Percentiles rank a stretch among this genome's conserved stretches.
phyloP scores from a whole-genome alignment of 352 stramenopile species.

The Phytophthora kernoviae region DNA sequence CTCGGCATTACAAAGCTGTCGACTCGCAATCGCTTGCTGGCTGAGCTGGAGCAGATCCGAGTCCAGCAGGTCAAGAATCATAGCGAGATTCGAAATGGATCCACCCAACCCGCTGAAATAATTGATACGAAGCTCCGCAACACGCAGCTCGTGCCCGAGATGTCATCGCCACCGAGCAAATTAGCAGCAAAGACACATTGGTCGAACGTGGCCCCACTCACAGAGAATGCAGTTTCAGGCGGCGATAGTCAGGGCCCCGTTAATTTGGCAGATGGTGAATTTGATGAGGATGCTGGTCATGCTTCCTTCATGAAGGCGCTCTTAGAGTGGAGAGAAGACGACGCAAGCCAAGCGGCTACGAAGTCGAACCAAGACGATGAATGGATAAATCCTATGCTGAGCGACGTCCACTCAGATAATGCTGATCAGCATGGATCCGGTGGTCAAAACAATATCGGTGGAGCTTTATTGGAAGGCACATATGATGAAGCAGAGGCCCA shows the following conservation, averaged over 20 bases:
- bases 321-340: constrained; percentile 68
- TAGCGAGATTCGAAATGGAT: not conserved
- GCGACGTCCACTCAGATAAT: constrained; percentile 11
- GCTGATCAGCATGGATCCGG: too few relatives aligned
- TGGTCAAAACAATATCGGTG: constrained; percentile 22
- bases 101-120: constrained; percentile 38
- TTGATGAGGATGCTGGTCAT: constrained; percentile 76
- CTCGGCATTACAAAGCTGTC: constrained; percentile 66
- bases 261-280: constrained; percentile 80
- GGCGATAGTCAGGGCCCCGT: constrained; percentile 43
- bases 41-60: constrained; percentile 57
- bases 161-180: constrained; percentile 31
- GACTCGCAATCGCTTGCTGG: constrained; percentile 59
- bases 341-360: constrained; percentile 21
- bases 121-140: constrained; percentile 69
- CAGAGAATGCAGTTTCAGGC: constrained; percentile 30
- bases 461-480: constrained; percentile 52
- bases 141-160: constrained; percentile 26
- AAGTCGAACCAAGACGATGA: constrained; percentile 39
- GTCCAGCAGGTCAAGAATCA: constrained; percentile 21
- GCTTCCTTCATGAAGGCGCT: constrained; percentile 82
- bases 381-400: constrained; percentile 72
- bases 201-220: constrained; percentile 70
- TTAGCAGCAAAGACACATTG: constrained; percentile 48
- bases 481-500: constrained; percentile 80